phyloP scores from a whole-genome alignment of 176 grass and related monocot species.

The Paspalum notatum region DNA sequence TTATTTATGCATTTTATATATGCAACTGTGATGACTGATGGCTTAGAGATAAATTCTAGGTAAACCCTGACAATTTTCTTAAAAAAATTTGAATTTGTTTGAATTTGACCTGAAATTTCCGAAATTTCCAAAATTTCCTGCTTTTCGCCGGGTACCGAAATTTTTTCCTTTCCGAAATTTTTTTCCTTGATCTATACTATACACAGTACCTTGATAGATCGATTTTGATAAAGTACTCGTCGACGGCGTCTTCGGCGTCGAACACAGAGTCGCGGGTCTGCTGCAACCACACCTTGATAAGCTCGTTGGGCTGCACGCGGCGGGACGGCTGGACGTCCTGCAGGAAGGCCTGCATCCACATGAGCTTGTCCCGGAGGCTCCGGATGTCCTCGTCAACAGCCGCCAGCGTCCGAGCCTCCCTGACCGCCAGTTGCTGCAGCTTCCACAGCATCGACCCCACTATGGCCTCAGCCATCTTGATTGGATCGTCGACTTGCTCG shows the following conservation, averaged over 20 bases:
- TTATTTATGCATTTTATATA: too few relatives aligned
- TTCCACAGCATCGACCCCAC: slow-evolving; percentile 30
- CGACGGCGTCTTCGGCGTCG: slow-evolving; percentile 47
- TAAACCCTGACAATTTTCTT: neutral
- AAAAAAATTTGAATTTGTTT: neutral
- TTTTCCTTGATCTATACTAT: too few relatives aligned
- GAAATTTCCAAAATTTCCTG: neutral
- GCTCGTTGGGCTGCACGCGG: neutral
- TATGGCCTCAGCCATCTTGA: slow-evolving; percentile 26
- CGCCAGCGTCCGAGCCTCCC: neutral
- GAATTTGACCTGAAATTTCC: neutral
- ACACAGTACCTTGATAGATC: slow-evolving; percentile 24
- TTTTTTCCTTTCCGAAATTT: neutral
- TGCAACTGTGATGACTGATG: too few relatives aligned
- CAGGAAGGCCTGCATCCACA: slow-evolving; percentile 51
- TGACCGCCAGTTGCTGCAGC: slow-evolving; percentile 2
- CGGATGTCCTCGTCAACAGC: slow-evolving; percentile 29
- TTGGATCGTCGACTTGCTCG: neutral
- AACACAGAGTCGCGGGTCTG: slow-evolving; percentile 35
- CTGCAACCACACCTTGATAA: slow-evolving; percentile 27
- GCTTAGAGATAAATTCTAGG: too few relatives aligned
- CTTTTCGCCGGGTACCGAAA: neutral
- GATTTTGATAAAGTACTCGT: slow-evolving; percentile 22
- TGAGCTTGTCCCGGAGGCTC: slow-evolving; percentile 40
- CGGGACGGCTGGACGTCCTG: slow-evolving; percentile 36